Percentiles rank a stretch among this genome's conserved stretches.
These are phyloP conservation scores for Termitomyces sp. DNA, from an alignment of 768 basidiomycete species.

Conservation along the genomic window DNA sequence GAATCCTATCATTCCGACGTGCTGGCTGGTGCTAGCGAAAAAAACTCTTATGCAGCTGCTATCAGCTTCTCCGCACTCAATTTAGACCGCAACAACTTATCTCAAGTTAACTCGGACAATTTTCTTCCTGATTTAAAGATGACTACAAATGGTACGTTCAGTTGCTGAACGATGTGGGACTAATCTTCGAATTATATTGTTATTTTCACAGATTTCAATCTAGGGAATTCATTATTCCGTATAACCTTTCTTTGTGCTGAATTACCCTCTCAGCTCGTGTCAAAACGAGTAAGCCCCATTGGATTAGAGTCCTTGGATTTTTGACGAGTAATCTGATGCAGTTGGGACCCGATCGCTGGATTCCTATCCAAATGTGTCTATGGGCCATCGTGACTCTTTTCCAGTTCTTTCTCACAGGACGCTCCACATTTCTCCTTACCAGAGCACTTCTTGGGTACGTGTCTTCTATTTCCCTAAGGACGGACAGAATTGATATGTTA, in stretches of 20 bases:
- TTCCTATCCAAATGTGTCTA: slow-evolving; percentile 50
- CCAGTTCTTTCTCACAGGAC: slow-evolving; percentile 55
- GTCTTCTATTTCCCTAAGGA: not conserved
- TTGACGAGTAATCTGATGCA: slow-evolving; percentile 9
- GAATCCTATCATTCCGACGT: not conserved
- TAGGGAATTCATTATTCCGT: slow-evolving; percentile 49
- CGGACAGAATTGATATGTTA: not conserved
- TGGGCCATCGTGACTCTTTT: slow-evolving; percentile 47
- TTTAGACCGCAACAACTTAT: slow-evolving; percentile 47
- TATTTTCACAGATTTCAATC: slow-evolving; percentile 39
- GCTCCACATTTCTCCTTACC: slow-evolving; percentile 40
- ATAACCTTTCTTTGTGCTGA: slow-evolving; percentile 49
- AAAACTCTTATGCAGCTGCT: slow-evolving; percentile 25
- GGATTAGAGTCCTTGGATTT: not conserved
- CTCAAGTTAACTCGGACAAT: slow-evolving; percentile 53
- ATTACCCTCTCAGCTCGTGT: slow-evolving; percentile 57
- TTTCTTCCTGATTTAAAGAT: slow-evolving; percentile 51
- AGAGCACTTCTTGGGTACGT: slow-evolving; percentile 42
- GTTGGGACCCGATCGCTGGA: slow-evolving; percentile 62
- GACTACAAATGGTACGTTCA: slow-evolving; percentile 36
- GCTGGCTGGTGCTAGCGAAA: not conserved
- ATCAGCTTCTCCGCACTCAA: slow-evolving; percentile 54
- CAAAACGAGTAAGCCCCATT: slow-evolving; percentile 38
- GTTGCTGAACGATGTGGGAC: not conserved
- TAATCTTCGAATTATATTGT: not conserved